Conservation (phyloP, 2,329 filamentous ascomycete genomes). For the Talaromyces amestolkiae region DNA sequence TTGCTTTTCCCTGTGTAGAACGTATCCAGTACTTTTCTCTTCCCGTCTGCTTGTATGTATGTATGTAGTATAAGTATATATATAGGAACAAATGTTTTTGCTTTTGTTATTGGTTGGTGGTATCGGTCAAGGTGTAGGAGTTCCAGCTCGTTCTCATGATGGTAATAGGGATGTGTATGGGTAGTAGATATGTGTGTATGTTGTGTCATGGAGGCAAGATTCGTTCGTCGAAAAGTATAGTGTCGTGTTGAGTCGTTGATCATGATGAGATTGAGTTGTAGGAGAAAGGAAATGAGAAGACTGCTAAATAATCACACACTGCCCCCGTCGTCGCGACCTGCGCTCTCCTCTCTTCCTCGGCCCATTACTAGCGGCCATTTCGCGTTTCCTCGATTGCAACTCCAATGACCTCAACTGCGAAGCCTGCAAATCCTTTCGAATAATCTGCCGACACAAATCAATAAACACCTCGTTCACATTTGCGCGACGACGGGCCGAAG, state of each 20-base stretch:
- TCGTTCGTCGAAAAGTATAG: neutral
- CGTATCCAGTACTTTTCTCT: slow-evolving; percentile 8
- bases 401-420: slow-evolving; percentile 32
- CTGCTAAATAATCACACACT: slow-evolving; percentile 40
- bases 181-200: neutral
- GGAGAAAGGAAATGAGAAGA: neutral
- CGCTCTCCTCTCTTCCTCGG: slow-evolving; percentile 35
- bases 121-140: slow-evolving; percentile 6
- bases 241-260: slow-evolving; percentile 5
- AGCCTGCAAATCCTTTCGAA: slow-evolving; percentile 61
- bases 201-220: neutral
- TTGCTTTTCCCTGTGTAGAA: neutral
- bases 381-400: slow-evolving; percentile 33
- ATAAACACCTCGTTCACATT: slow-evolving; percentile 91
- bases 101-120: neutral
- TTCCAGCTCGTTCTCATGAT: neutral
- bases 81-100: slow-evolving; percentile 4
- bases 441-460: slow-evolving; percentile 79
- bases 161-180: neutral
- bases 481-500: slow-evolving; percentile 74
- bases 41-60: neutral
- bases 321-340: slow-evolving; percentile 35
- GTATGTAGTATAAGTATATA: slow-evolving; percentile 6
- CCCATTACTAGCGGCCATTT: slow-evolving; percentile 35
- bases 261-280: slow-evolving; percentile 1